Evolutionary conservation across 129 eudicot genomes (phyloP).

Genomic region (Daucus carota): DNA sequence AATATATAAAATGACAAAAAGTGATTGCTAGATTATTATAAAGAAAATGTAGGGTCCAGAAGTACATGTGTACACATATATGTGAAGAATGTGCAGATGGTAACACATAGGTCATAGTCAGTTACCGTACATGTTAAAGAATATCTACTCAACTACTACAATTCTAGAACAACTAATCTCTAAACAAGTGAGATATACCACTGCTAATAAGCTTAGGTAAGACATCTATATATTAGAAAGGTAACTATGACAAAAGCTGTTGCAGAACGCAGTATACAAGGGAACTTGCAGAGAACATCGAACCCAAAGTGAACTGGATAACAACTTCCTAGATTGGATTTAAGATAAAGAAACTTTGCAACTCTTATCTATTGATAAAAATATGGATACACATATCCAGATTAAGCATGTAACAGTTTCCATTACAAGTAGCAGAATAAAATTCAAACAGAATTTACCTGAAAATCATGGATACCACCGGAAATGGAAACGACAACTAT

Average conservation of each 20-base stretch:
- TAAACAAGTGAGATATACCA: not conserved
- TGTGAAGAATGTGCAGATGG: not conserved
- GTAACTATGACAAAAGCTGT: not conserved
- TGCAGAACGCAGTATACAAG: not conserved
- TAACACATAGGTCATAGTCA: not conserved
- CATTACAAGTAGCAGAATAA: conserved; percentile 2
- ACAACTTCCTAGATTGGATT: not conserved
- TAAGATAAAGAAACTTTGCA: not conserved
- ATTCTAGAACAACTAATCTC: not conserved
- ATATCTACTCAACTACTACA: not conserved
- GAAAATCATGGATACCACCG: conserved; percentile 93
- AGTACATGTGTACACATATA: not conserved
- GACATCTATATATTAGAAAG: not conserved
- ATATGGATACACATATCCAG: not conserved
- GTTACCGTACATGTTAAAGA: not conserved
- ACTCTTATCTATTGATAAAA: not conserved
- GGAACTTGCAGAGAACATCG: not conserved
- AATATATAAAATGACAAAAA: no score
- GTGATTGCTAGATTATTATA: not conserved
- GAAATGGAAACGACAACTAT: conserved; percentile 88
- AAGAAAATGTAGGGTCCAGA: not conserved
- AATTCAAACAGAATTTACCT: conserved; percentile 40
- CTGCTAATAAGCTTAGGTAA: not conserved
- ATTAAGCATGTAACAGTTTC: not conserved
- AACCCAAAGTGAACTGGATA: not conserved